Conservation (phyloP, 257 asterid genomes). For the Salvia rosmarinus region DNA sequence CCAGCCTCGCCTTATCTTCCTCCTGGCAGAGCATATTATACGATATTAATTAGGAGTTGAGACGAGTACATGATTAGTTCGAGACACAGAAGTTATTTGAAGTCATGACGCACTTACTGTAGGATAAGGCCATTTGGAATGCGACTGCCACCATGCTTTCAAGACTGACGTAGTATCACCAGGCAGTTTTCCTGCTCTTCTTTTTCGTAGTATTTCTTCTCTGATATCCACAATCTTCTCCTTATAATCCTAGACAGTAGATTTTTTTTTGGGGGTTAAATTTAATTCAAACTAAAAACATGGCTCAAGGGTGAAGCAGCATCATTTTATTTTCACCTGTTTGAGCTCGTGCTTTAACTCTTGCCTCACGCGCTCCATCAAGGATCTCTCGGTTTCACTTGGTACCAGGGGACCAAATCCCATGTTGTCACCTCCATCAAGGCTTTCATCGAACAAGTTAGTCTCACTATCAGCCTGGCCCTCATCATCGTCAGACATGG, state of each 20-base stretch:
- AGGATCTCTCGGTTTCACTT: conserved; percentile 88
- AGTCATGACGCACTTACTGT: conserved; percentile 48
- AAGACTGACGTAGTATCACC: conserved; percentile 80
- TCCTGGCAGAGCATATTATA: conserved; percentile 48
- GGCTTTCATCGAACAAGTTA: conserved; percentile 81
- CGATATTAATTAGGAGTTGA: neutral
- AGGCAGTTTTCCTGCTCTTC: conserved; percentile 79
- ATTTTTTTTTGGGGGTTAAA: neutral
- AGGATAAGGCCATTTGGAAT: conserved; percentile 86
- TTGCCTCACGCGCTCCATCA: conserved; percentile 97
- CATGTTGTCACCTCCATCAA: conserved; percentile 83
- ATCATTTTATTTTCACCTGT: conserved; percentile 57
- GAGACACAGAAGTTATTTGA: neutral
- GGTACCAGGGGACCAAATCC: conserved; percentile 96
- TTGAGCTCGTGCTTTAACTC: conserved; percentile 94
- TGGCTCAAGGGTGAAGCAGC: neutral
- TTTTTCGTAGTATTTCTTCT: conserved; percentile 72
- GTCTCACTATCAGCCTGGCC: conserved; percentile 88
- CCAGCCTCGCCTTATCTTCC: conserved; percentile 89
- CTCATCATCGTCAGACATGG: conserved; percentile 98
- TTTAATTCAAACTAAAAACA: neutral
- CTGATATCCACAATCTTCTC: conserved; percentile 75
- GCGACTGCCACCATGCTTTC: conserved; percentile 82
- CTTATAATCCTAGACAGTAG: conserved; percentile 58
- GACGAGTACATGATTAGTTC: neutral